These are phyloP conservation scores for Beauveria pseudobassiana DNA, from an alignment of 2,329 filamentous ascomycete species.

Conservation along the genomic window DNA sequence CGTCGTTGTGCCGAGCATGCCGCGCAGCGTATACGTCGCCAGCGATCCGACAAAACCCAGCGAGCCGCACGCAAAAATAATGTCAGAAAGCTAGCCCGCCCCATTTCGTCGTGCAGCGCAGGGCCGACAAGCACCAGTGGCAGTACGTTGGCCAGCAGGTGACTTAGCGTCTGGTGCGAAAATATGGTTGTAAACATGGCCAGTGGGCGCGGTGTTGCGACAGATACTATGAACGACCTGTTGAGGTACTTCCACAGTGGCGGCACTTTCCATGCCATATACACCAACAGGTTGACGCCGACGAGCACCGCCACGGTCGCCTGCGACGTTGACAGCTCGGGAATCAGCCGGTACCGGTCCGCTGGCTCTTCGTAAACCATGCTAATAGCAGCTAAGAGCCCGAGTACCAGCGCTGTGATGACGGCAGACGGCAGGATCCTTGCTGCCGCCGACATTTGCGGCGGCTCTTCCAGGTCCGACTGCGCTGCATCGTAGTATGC, in stretches of 20 bases:
- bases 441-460: slow-evolving; percentile 34
- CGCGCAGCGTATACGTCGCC: slow-evolving; percentile 37
- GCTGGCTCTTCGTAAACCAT: slow-evolving; percentile 47
- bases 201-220: slow-evolving; percentile 56
- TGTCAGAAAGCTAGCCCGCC: slow-evolving; percentile 61
- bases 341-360: slow-evolving; percentile 44
- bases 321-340: slow-evolving; percentile 52
- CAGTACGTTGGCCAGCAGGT: slow-evolving; percentile 58
- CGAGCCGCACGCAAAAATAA: slow-evolving; percentile 54
- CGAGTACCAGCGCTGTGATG: slow-evolving; percentile 38
- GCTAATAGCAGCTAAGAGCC: slow-evolving; percentile 35
- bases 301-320: slow-evolving; percentile 59
- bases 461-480: slow-evolving; percentile 35
- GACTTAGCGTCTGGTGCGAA: slow-evolving; percentile 56
- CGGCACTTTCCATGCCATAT: slow-evolving; percentile 54
- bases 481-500: slow-evolving; percentile 38
- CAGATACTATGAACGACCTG: slow-evolving; percentile 57
- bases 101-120: slow-evolving; percentile 61
- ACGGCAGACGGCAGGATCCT: slow-evolving; percentile 49
- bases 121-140: slow-evolving; percentile 60
- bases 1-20: slow-evolving; percentile 40
- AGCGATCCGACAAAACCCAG: slow-evolving; percentile 54
- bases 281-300: slow-evolving; percentile 49
- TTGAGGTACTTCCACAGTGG: slow-evolving; percentile 60
- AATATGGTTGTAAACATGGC: slow-evolving; percentile 59